Conservation (phyloP, 768 basidiomycete species). For the Hypholoma sublateritium region DNA sequence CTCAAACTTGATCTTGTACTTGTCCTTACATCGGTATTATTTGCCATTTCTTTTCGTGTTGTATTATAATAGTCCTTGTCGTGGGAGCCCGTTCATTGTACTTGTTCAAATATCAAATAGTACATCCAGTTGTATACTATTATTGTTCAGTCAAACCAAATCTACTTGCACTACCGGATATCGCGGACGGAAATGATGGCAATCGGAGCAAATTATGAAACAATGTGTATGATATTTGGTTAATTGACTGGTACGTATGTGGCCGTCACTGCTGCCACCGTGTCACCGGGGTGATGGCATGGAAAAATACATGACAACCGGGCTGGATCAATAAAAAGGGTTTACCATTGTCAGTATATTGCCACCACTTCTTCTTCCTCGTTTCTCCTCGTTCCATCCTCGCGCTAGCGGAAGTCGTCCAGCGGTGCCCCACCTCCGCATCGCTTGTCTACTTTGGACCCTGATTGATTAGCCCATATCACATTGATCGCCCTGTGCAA, state of each 20-base stretch:
- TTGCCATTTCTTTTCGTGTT: not conserved
- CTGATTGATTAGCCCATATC: not conserved
- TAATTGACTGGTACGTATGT: not conserved
- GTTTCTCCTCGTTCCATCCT: constrained; percentile 7
- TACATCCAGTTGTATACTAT: too few relatives aligned
- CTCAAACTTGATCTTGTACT: not conserved
- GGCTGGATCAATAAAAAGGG: constrained; percentile 14
- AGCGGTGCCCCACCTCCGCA: not conserved
- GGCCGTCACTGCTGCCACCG: not conserved
- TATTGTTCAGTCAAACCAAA: too few relatives aligned
- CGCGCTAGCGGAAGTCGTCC: not conserved
- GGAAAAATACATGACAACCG: constrained; percentile 27
- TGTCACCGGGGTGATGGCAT: constrained; percentile 7
- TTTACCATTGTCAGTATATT: not conserved
- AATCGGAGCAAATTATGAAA: too few relatives aligned
- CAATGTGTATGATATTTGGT: too few relatives aligned
- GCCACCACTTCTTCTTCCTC: not conserved
- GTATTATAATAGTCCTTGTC: not conserved
- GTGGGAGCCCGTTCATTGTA: not conserved
- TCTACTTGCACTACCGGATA: too few relatives aligned
- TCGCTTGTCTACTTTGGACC: not conserved
- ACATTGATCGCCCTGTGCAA: too few relatives aligned
- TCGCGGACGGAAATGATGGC: too few relatives aligned
- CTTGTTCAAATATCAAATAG: not conserved
- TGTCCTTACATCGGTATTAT: not conserved